Base-by-base conservation (phyloP, 1,284 basidiomycete genomes). In the Melanopsichium pennsylvanicum region DNA sequence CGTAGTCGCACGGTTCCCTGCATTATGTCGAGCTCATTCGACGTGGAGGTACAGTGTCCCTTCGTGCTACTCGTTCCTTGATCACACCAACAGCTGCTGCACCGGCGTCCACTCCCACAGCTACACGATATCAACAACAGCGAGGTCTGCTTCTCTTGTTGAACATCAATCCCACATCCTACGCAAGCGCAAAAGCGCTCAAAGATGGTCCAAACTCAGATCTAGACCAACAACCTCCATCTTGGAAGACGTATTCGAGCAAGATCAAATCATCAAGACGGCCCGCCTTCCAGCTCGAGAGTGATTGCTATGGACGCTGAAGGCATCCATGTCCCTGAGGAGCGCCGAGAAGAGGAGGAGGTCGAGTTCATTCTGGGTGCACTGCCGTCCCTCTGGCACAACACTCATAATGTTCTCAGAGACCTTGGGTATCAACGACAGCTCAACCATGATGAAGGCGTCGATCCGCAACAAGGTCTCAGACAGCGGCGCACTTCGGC, bases 281-380 rank as follows among this genome's bases (percentile, higher is more conserved):
- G n/a, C n/a, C n/a, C n/a, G n/a, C n/a, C n/a, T n/a, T n/a, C n/a
- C n/a, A n/a, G n/a, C n/a, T n/a, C n/a, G n/a, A n/a, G n/a, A n/a
- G n/a, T n/a, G n/a, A n/a, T 35, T 29, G 23, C 22, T 32, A 63
- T 63, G 60, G 46, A 56, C 22, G 32, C 22, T 21, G 44, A 42
- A 25, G 49, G 36, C 23, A 22, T 33, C 38, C 37, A 49, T 10
- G 44, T 29, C 13, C 43, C 31, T 8, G 49, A 54, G 11, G 31
- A 54, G 51, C 34, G 39, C 23, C 57, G 36, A 3, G 66, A 63
- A 25, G 59, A 69, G 26, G 50, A 63, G 29, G 59, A 69, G 23
- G 59, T 69, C 36, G 64, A 69, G 23, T 39, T 69, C 44, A 60
- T 69, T 13, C 50, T 63, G 15, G 60, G 59, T 10, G 66, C 59